These are phyloP conservation scores for Xylaria arbuscula DNA, from an alignment of 2,329 filamentous ascomycete genomes.

Conservation along the genomic window DNA sequence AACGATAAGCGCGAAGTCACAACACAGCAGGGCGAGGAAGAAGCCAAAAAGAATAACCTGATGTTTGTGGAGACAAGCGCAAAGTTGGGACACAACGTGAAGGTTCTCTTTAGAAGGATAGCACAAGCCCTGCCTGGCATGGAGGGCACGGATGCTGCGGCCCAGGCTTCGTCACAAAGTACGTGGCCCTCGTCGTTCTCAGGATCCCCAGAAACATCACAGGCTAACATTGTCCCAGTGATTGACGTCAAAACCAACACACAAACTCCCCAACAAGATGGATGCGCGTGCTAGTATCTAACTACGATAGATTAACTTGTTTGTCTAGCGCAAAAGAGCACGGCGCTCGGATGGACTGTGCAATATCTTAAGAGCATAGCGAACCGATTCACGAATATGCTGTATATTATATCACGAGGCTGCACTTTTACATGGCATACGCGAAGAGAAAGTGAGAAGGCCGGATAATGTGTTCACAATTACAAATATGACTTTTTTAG, in stretches of 20 bases:
- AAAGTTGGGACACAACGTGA: constrained; percentile 97
- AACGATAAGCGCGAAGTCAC: constrained; percentile 99
- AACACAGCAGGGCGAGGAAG: constrained; percentile 94
- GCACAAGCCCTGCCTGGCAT: constrained; percentile 97
- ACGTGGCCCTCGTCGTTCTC: constrained; percentile 53
- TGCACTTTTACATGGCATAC: constrained; percentile 30
- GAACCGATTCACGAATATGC: constrained; percentile 45
- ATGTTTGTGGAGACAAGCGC: constrained; percentile 99
- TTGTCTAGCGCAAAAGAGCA: constrained; percentile 27
- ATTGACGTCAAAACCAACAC: constrained; percentile 91
- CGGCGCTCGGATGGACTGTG: constrained; percentile 14
- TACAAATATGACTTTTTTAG: constrained; percentile 46
- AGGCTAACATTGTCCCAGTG: constrained; percentile 66
- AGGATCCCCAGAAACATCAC: not conserved
- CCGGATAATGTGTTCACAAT: constrained; percentile 39
- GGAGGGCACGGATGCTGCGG: constrained; percentile 87
- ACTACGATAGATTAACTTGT: constrained; percentile 7
- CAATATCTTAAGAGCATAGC: constrained; percentile 48
- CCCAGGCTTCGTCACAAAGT: constrained; percentile 81
- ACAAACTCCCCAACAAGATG: constrained; percentile 75
- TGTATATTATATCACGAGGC: constrained; percentile 43
- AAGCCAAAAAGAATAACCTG: constrained; percentile 96
- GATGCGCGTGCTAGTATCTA: constrained; percentile 70
- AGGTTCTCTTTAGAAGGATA: constrained; percentile 96
- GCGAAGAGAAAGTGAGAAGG: constrained; percentile 40